phyloP scores from a whole-genome alignment of 179 eudicot genomes.

The Pouteria campechiana region DNA sequence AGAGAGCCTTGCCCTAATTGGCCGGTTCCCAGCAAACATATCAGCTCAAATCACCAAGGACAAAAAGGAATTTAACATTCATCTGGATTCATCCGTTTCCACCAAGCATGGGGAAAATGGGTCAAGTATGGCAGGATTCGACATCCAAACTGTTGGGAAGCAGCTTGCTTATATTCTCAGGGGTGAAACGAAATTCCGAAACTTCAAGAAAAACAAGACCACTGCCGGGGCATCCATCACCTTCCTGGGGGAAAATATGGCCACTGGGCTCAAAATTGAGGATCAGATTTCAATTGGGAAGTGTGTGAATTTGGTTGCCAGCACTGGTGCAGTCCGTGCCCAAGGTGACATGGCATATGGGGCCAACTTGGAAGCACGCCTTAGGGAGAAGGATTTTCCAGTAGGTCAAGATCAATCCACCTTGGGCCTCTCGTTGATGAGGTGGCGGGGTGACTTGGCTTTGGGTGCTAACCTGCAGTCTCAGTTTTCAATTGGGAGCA shows the following conservation, averaged over 20 bases:
- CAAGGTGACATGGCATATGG: slow-evolving; percentile 54
- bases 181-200: slow-evolving; percentile 38
- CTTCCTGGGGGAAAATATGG: slow-evolving; percentile 40
- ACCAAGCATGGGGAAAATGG: slow-evolving; percentile 62
- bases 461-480: slow-evolving; percentile 48
- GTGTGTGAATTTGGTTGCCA: slow-evolving; percentile 35
- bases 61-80: slow-evolving; percentile 47
- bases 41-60: slow-evolving; percentile 48
- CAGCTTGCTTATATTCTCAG: slow-evolving; percentile 40
- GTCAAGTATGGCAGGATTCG: slow-evolving; percentile 42
- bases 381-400: slow-evolving; percentile 42
- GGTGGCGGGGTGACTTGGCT: slow-evolving; percentile 48
- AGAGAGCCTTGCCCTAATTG: slow-evolving; percentile 24
- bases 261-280: slow-evolving; percentile 50
- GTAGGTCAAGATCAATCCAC: slow-evolving; percentile 38
- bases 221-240: slow-evolving; percentile 44
- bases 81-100: slow-evolving; percentile 44
- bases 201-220: slow-evolving; percentile 33
- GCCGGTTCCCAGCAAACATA: slow-evolving; percentile 34
- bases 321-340: slow-evolving; percentile 36
- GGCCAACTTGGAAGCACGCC: slow-evolving; percentile 44
- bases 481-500: slow-evolving; percentile 45
- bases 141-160: slow-evolving; percentile 40
- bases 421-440: slow-evolving; percentile 34
- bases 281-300: slow-evolving; percentile 39